Percentiles rank a stretch among this genome's conserved stretches.
Conservation (phyloP, 352 stramenopile species). For the Blastocystis sp. region DNA sequence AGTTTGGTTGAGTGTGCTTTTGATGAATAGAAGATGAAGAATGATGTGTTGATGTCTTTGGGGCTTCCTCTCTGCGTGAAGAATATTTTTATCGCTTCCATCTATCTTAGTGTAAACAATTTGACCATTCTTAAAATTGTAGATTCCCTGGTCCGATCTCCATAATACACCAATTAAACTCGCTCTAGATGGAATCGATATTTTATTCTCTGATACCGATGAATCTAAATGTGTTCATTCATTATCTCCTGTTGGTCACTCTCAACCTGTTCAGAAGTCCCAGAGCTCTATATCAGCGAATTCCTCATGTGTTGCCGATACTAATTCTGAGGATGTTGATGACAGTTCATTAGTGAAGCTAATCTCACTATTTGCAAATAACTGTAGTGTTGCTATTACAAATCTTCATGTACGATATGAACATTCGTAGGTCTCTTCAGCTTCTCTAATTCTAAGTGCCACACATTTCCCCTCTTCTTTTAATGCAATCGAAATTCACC, state of each 20-base stretch:
- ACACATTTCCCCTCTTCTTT: background rate
- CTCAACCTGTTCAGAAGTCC: no score
- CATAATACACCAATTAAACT: background rate
- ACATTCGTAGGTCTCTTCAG: background rate
- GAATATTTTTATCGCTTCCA: background rate
- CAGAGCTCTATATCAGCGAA: no score
- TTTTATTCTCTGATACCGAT: background rate
- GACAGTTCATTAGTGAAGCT: conserved; percentile 10
- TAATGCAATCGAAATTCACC: background rate
- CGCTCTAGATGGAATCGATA: background rate
- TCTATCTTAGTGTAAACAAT: background rate
- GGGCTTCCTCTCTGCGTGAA: background rate
- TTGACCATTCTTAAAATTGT: background rate
- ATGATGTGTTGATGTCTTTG: background rate
- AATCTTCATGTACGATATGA: conserved; percentile 21
- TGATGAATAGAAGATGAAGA: conserved; percentile 27
- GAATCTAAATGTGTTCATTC: no score
- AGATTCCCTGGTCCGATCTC: conserved; percentile 52
- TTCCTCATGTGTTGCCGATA: no score
- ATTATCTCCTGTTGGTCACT: no score
- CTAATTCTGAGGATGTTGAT: background rate
- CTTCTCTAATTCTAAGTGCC: background rate
- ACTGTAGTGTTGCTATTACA: background rate
- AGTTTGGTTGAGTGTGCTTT: background rate
- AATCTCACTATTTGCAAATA: conserved; percentile 37